These are phyloP conservation scores for Aspergillus carbonarius DNA, from an alignment of 2,329 filamentous ascomycete species.

Conservation along the genomic window DNA sequence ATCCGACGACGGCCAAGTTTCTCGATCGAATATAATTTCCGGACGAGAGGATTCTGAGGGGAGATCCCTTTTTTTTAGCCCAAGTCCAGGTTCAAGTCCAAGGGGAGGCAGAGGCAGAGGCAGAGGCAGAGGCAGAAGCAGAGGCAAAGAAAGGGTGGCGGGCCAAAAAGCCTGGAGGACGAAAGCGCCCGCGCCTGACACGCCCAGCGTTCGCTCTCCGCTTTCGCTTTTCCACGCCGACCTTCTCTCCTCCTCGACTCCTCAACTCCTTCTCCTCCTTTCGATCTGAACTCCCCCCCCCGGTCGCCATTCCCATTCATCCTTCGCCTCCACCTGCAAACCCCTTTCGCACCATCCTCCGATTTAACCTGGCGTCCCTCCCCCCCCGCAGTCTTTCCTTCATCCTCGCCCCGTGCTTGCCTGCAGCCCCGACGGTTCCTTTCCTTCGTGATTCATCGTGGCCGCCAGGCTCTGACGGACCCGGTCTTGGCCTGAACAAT, in stretches of 20 bases:
- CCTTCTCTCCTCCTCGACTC: neutral
- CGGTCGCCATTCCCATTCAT: neutral
- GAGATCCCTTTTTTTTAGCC: neutral
- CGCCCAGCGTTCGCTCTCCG: constrained; percentile 1
- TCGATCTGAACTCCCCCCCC: neutral
- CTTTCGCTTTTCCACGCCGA: constrained; percentile 6
- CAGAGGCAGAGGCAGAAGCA: neutral
- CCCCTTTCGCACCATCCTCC: neutral
- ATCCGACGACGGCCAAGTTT: neutral
- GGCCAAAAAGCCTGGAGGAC: constrained; percentile 8
- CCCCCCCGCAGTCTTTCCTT: neutral
- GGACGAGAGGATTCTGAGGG: neutral
- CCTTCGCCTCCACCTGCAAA: neutral
- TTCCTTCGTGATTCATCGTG: constrained; percentile 13
- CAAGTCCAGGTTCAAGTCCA: neutral
- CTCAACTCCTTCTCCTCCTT: neutral
- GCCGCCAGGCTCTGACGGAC: constrained; percentile 16
- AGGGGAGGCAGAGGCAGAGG: neutral
- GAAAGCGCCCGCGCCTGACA: constrained; percentile 8
- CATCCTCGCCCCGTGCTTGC: neutral
- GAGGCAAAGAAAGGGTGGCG: constrained; percentile 4
- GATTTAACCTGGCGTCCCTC: neutral
- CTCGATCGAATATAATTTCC: neutral
- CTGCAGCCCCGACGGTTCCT: constrained; percentile 4
- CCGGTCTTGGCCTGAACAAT: constrained; percentile 21